Base-by-base conservation (phyloP, 768 basidiomycete species). In the Xerocomus potaroensis region DNA sequence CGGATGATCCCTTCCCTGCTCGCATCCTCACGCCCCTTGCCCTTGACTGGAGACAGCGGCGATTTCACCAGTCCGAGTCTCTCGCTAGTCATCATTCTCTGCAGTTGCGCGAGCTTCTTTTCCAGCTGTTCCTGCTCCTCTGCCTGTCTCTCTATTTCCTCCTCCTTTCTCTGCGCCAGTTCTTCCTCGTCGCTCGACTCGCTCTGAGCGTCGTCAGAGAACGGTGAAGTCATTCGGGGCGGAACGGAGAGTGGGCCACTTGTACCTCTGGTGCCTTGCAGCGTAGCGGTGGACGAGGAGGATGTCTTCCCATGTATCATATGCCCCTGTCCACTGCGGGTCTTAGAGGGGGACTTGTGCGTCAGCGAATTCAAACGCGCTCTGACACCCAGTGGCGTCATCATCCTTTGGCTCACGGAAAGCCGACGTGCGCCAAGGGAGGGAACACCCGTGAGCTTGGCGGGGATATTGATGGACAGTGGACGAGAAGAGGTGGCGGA, bases 61-160 rank as follows among this genome's bases (percentile, higher is more conserved):
- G 72, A 71, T 12, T 62, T 57, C 41, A 90, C 82, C 16, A 92
- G 73, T 1, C 89, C 89, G 18, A 91, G 60, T 18, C 76, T 70
- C 38, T 90, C 87, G 49, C 74, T 81, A 1, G 83, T 88, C 70
- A 91, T 84, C 74, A 84, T 79, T 43, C 62, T 73, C 59, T 87
- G 78, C 16, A 91, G 69, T 26, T 84, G 78, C 38, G 75, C 72
- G 10, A 91, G 72, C 60, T 87, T 90, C 50, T 74, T 75, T 41
- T 81, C 78, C 33, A 90, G 61, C 1, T 77, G 70, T 42, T 85
- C 81, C 53, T 83, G 81, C 49, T 86, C 81, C 60, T 90, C 87
- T 23, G 74, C 72, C 46, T 66, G 73, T 41, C 81, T 70, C 41
- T 87, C 84, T 4, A 76, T 78, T 56, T 90, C 86, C 53, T 89